Evolutionary conservation across 176 grass and related monocot species (phyloP), one percentile per base, ranked within the genome.

Genomic region (Canna indica): DNA sequence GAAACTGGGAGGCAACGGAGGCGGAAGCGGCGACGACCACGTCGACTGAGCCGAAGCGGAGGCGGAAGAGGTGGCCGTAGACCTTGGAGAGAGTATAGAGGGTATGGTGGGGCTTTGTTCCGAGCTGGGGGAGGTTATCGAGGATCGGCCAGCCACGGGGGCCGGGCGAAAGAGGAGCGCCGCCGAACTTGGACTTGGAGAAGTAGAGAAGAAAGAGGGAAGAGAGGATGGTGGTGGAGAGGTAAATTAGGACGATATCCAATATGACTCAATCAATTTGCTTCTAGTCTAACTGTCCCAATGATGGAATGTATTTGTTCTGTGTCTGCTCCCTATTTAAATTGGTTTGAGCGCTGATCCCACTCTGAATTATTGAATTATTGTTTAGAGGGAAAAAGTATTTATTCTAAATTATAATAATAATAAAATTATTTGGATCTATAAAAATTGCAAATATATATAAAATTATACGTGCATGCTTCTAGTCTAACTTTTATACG

Each of bases 91-190:
- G 52, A 48, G 71, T 66, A 57, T 90, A 44, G n/a, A 95, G 1
- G 3, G 74, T 85, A 38, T 84, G 86, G 70, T 95, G 90, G 0
- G 79, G 85, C 75, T 90, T 95, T 5, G 76, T 35, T 17, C 86
- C 90, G 0, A 95, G 81, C 75, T 95, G 86, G 6, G 90, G 86
- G 10, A 95, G 76, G 70, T 90, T 95, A 2, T 84, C 90, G 1
- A 95, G 72, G 58, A 95, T 71, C 1, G 90, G 90, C 90, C 86
- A 95, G 30, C 90, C 90, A 10, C 77, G 72, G 0, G 90, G 90
- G 0, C 90, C 90, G 0, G 86, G 90, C 0, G 90, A 86, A n/a
- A 84, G 76, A 0, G 76, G 83, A 3, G 15, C 9, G 32, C 12
- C 61, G 14, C 33, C 17, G 30, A 17, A 15, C 33, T n/a, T 38